Evolutionary conservation across 495 filamentous ascomycete genomes (phyloP).

Genomic region (Aspergillus saccharolyticus): DNA sequence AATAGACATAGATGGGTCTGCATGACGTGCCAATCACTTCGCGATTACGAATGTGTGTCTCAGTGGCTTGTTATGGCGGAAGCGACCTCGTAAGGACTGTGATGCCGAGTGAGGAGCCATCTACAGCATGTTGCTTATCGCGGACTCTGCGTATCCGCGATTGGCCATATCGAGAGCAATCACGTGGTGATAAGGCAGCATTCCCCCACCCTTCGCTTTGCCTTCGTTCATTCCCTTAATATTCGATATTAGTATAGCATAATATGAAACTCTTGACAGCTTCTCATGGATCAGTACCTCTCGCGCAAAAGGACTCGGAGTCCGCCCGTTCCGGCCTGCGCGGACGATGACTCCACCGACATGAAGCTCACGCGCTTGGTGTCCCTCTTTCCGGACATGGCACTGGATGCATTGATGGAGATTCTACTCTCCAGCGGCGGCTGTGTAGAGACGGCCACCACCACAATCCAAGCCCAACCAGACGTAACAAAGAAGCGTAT

Average conservation of each 20-base stretch:
- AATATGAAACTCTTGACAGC: background rate
- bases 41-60: too few species aligned
- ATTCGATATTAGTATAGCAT: background rate
- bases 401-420: conserved; percentile 68
- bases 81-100: too few species aligned
- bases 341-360: conserved; percentile 71
- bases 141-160: conserved; percentile 8
- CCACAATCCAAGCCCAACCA: conserved; percentile 41
- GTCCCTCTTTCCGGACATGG: conserved; percentile 63
- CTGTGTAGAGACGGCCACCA: conserved; percentile 59
- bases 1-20: background rate
- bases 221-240: background rate
- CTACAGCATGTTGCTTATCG: background rate
- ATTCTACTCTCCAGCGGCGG: conserved; percentile 72
- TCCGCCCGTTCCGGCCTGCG: background rate
- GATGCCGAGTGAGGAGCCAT: too few species aligned
- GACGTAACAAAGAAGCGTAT: conserved; percentile 31
- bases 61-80: too few species aligned
- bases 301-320: conserved; percentile 48
- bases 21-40: background rate
- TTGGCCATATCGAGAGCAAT: conserved; percentile 33
- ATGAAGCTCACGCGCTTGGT: conserved; percentile 78
- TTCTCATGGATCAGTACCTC: conserved; percentile 53
- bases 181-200: conserved; percentile 26
- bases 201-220: background rate